These are phyloP conservation scores for Theileria parva DNA, from an alignment of 169 alveolate genomes.

Conservation along the genomic window DNA sequence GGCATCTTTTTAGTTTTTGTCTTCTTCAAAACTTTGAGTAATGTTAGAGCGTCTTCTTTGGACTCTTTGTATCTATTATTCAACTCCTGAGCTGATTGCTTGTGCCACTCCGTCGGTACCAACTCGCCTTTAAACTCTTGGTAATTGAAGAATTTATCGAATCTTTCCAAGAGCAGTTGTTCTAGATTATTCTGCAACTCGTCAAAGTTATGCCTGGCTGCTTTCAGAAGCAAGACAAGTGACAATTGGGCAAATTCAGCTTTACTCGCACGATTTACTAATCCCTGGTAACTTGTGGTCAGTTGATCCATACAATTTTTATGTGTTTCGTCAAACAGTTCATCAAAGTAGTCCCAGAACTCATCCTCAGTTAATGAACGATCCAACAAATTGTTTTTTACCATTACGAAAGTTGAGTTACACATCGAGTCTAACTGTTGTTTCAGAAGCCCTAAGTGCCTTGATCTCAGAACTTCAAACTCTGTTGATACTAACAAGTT, in stretches of 20 bases:
- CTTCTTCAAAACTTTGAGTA: conserved; percentile 39
- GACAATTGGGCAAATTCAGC: conserved; percentile 51
- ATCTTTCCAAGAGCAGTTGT: conserved; percentile 35
- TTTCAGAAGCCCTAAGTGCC: conserved; percentile 49
- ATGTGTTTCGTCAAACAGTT: conserved; percentile 18
- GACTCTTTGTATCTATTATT: conserved; percentile 49
- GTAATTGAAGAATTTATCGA: conserved; percentile 60
- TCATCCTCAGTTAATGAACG: conserved; percentile 32
- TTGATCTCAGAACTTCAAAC: conserved; percentile 35
- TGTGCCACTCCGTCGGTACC: conserved; percentile 62
- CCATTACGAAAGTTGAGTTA: conserved; percentile 28
- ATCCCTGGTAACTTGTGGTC: conserved; percentile 39
- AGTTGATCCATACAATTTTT: conserved; percentile 21
- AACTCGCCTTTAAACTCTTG: conserved; percentile 62
- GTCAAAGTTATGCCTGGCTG: conserved; percentile 15
- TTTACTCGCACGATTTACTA: conserved; percentile 1
- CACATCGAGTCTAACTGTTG: conserved; percentile 31
- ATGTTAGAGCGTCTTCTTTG: conserved; percentile 61
- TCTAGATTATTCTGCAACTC: conserved; percentile 42
- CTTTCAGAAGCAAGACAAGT: conserved; percentile 26
- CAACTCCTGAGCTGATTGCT: conserved; percentile 41
- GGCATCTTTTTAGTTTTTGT: conserved; percentile 28
- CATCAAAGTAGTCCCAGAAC: conserved; percentile 53
- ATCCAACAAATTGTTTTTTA: conserved; percentile 30
- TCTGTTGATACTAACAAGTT: conserved; percentile 41